A percentile compares a stretch with the other conserved stretches of the same genome.
These are phyloP conservation scores for Cicer yamashitae DNA, from an alignment of 306 rosid genomes.

Conservation along the genomic window DNA sequence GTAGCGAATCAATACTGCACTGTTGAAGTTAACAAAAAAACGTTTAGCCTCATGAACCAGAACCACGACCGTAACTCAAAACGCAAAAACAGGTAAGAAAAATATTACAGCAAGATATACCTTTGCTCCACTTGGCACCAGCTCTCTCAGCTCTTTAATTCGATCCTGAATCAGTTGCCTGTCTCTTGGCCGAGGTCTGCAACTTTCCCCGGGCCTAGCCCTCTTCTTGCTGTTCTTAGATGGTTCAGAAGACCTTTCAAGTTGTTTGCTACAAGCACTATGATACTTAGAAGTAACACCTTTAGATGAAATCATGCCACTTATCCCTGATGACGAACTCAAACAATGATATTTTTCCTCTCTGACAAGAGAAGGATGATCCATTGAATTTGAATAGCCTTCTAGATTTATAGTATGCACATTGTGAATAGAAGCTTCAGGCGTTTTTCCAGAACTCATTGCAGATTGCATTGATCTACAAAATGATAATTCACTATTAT, in stretches of 20 bases:
- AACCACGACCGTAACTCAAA: constrained; percentile 36
- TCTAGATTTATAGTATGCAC: constrained; percentile 57
- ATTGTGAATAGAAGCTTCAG: constrained; percentile 68
- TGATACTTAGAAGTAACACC: constrained; percentile 79
- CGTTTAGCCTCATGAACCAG: constrained; percentile 47
- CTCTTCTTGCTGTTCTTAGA: constrained; percentile 85
- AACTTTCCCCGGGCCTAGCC: constrained; percentile 86
- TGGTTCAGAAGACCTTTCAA: constrained; percentile 79
- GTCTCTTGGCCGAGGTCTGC: constrained; percentile 98
- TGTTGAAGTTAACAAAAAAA: constrained; percentile 53
- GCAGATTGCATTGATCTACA: constrained; percentile 72
- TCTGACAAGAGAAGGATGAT: constrained; percentile 62
- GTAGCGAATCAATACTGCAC: constrained; percentile 97
- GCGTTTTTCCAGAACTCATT: constrained; percentile 60
- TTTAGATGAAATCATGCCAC: constrained; percentile 71
- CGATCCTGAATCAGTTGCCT: constrained; percentile 99
- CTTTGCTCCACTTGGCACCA: constrained; percentile 94
- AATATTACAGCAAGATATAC: constrained; percentile 51
- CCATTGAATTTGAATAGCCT: constrained; percentile 53
- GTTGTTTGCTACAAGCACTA: constrained; percentile 72
- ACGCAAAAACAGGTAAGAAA: not conserved
- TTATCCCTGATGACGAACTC: constrained; percentile 78
- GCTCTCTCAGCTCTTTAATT: constrained; percentile 89
- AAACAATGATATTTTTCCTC: constrained; percentile 66
- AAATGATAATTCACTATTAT: constrained; percentile 63